Evolutionary conservation across 2,329 filamentous ascomycete species (phyloP), one percentile per base, ranked within the genome.

Genomic region (Xylariaceae sp.): DNA sequence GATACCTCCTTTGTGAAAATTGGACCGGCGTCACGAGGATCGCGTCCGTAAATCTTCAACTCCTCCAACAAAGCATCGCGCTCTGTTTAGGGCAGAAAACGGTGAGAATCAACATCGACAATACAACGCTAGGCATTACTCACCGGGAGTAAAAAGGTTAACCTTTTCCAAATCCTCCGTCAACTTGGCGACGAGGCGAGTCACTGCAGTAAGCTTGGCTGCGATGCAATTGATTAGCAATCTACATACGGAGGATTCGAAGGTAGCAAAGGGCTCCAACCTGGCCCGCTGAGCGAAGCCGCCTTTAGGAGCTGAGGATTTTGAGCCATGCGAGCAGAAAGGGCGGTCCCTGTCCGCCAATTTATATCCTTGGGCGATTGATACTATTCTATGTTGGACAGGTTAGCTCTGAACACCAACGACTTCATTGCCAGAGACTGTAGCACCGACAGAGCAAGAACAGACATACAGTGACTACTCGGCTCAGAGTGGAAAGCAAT

Each of bases 1-100:
- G 37, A 29, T 68, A 83, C 87, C 59, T 81, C 67, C 57, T 75
- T 72, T n/a, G 83, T 82, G 59, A 92, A 95, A 37, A 96, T 90
- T 1, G 86, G 82, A 37, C 82, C 82, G 18, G 88, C 79, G 58
- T 85, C 70, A 19, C 64, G 65, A 6, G 80, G 75, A 48, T 82
- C 78, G 39, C 88, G 78, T 5, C 88, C 83, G 50, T 84, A 75
- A 19, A 89, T 66, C 59, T 94, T 94, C 31, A 95, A 67, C 47
- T 87, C 64, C 45, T 81, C 76, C 4, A 83, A 58, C 10, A 67
- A 65, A 8, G 68, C 60, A 47, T 77, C 72, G 41, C 77, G 72
- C 51, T 84, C 83, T 42, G 44, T 19, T n/a, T n/a, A n/a, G n/a
- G n/a, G n/a, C n/a, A n/a, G n/a, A n/a, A n/a, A n/a, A n/a, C n/a